phyloP scores from a whole-genome alignment of 257 asterid genomes.

The Penstemon eatonii region DNA sequence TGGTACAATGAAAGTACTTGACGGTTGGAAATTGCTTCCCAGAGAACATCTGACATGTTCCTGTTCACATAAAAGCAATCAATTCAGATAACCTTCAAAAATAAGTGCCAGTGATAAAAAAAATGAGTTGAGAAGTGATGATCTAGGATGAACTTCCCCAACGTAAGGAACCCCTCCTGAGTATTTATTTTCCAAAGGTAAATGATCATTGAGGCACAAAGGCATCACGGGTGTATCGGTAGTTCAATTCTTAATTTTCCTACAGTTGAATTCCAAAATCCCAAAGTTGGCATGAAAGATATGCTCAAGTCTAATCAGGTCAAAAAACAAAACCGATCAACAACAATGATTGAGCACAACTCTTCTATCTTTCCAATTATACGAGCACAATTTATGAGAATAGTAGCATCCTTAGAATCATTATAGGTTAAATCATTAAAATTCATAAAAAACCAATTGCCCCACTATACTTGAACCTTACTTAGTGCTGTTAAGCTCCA shows the following conservation, averaged over 20 bases:
- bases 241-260: neutral
- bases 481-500: too few relatives aligned
- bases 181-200: neutral
- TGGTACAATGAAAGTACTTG: conserved; percentile 74
- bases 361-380: neutral
- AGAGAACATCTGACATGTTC: conserved; percentile 79
- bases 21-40: conserved; percentile 81
- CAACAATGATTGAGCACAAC: too few relatives aligned
- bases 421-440: too few relatives aligned
- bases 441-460: too few relatives aligned
- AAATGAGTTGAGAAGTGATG: neutral
- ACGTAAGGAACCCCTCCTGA: too few relatives aligned
- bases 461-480: too few relatives aligned
- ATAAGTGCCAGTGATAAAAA: neutral
- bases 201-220: neutral
- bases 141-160: too few relatives aligned
- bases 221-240: neutral
- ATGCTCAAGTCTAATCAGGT: neutral
- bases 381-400: too few relatives aligned
- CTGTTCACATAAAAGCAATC: conserved; percentile 40
- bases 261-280: neutral
- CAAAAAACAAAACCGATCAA: neutral
- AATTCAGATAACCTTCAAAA: conserved; percentile 1
- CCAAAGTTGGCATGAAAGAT: neutral
- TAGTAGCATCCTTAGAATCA: too few relatives aligned